Evolutionary conservation across 495 filamentous ascomycete species (phyloP).

Genomic region (Platismatia glauca): DNA sequence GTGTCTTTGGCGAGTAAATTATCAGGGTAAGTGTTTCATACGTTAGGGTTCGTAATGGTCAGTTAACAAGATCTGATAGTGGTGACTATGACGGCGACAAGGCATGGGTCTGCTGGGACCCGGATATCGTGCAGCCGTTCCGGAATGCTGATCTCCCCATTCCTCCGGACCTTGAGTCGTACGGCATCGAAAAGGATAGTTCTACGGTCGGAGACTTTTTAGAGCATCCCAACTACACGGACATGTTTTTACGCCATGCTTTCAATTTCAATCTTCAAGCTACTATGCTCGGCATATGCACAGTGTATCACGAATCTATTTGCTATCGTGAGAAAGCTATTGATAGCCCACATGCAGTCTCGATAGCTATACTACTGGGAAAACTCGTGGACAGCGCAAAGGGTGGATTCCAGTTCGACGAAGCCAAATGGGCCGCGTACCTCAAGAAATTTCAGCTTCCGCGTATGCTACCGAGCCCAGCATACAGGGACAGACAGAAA

Average conservation of each 20-base stretch:
- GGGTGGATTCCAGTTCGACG: constrained; percentile 59
- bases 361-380: constrained; percentile 62
- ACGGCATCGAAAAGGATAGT: constrained; percentile 52
- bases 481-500: constrained; percentile 35
- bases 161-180: constrained; percentile 41
- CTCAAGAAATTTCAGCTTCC: constrained; percentile 34
- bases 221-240: constrained; percentile 26
- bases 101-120: constrained; percentile 88
- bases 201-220: constrained; percentile 42
- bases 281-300: constrained; percentile 64
- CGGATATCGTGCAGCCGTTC: constrained; percentile 63
- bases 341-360: constrained; percentile 42
- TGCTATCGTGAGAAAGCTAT: constrained; percentile 56
- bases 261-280: constrained; percentile 59
- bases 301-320: constrained; percentile 61
- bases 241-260: constrained; percentile 43
- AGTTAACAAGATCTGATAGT: constrained; percentile 25
- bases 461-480: constrained; percentile 26
- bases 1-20: constrained; percentile 69
- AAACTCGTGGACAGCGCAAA: constrained; percentile 76
- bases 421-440: constrained; percentile 45
- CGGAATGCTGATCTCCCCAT: constrained; percentile 54
- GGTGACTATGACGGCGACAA: constrained; percentile 94
- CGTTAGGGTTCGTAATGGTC: neutral
- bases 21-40: constrained; percentile 40